A percentile compares a stretch with the other conserved stretches of the same genome.
These are phyloP conservation scores for Asclepias syriaca DNA, from an alignment of 257 asterid genomes.

Conservation along the genomic window DNA sequence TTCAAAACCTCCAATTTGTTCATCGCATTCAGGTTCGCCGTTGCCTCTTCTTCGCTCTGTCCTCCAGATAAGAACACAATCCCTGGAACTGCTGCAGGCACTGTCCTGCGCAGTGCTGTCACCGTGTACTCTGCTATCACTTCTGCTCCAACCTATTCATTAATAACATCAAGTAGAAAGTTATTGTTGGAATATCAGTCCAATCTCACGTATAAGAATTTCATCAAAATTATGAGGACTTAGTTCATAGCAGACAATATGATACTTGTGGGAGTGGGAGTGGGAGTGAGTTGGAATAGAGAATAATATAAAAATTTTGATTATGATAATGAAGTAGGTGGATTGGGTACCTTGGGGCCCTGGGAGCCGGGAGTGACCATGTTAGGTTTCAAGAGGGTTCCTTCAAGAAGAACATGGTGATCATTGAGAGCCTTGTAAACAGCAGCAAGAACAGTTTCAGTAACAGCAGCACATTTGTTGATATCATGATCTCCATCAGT, in stretches of 20 bases:
- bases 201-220: too few species aligned
- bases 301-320: too few species aligned
- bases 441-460: constrained; percentile 72
- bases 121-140: constrained; percentile 76
- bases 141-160: constrained; percentile 52
- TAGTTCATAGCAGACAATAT: too few species aligned
- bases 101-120: constrained; percentile 59
- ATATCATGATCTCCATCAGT: constrained; percentile 72
- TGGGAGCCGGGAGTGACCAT: constrained; percentile 92
- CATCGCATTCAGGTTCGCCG: constrained; percentile 64
- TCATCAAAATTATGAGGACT: too few species aligned
- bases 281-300: too few species aligned
- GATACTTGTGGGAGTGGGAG: too few species aligned
- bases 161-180: too few species aligned
- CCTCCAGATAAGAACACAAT: constrained; percentile 83
- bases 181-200: too few species aligned
- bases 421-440: constrained; percentile 81
- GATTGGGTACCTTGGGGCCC: constrained; percentile 51
- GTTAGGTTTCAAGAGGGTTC: constrained; percentile 85
- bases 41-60: constrained; percentile 87
- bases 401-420: constrained; percentile 84
- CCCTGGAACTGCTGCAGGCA: constrained; percentile 91
- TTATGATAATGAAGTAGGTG: too few species aligned
- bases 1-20: constrained; percentile 59
- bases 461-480: constrained; percentile 63